Base-by-base conservation (phyloP, 164 flowering plant genomes). In the Stephania yunnanensis region DNA sequence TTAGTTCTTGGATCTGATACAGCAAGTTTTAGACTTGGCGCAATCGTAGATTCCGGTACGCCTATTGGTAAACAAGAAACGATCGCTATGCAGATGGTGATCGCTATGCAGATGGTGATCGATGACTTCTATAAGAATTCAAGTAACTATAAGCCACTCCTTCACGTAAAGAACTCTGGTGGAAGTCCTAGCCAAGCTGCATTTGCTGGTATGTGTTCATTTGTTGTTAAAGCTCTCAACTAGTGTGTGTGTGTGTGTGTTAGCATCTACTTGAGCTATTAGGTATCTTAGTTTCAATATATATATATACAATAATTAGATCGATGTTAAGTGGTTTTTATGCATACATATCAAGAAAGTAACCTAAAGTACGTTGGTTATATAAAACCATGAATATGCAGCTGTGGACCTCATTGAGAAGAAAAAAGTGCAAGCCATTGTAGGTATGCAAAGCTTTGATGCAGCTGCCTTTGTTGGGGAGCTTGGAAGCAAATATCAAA, bases 361-460 rank as follows among this genome's bases (percentile, higher is more conserved):
- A 36, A 36, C 42, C 42, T 36, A 36, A 36, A 36, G 42, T 25
- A 25, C 25, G 25, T 36, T 36, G 42, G 1, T 36, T 36, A 36
- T 36, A 36, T 36, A 36, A 36, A 36, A 36, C 42, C 42, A 36
- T 36, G 42, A 36, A 36, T 36, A 46, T 79, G 75, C 86, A 82
- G 84, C 84, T 6, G 36, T 20, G 53, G 69, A 79, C 67, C 81
- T 84, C 12, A 73, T 82, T 19, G 36, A 71, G 6, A 61, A 46
- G 55, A 46, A 71, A 15, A 29, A 68, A 36, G 83, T 80, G 22
- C 78, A 77, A 79, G 84, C 76, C 12, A 77, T 84, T 46, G 12
- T 84, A 13, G 84, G 83, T 11, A 73, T 78, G 31, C 69, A 44
- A 10, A 67, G 76, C 71, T 82, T 81, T 80, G 81, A 74, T 53